Evolutionary conservation across 1,284 basidiomycete species (phyloP).

Genomic region (Microbotryum scabiosae): DNA sequence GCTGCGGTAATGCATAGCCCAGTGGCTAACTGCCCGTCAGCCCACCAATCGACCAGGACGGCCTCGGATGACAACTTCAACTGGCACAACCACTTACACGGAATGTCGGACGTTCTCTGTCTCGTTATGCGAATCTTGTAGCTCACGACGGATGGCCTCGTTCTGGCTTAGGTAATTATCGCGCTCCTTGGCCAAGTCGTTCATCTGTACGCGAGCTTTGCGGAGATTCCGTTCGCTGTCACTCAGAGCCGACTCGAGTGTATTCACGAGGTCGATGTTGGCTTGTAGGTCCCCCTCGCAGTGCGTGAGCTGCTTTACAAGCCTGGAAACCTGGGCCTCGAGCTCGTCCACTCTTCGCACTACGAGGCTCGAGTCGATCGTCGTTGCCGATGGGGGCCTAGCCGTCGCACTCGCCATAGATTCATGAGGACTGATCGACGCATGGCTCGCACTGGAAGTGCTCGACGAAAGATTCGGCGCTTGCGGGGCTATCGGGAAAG

Average conservation of each 20-base stretch:
- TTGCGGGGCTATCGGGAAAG: slow-evolving; percentile 52
- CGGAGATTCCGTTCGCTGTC: slow-evolving; percentile 85
- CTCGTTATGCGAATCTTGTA: slow-evolving; percentile 65
- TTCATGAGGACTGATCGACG: slow-evolving; percentile 2
- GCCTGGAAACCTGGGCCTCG: slow-evolving; percentile 59
- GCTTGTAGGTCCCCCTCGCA: slow-evolving; percentile 83
- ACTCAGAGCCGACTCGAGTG: slow-evolving; percentile 69
- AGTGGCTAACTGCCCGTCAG: too few species aligned
- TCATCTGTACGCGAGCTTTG: slow-evolving; percentile 80
- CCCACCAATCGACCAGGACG: not conserved
- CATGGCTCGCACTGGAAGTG: slow-evolving; percentile 16
- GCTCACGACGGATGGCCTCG: slow-evolving; percentile 50
- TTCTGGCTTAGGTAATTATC: slow-evolving; percentile 60
- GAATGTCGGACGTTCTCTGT: slow-evolving; percentile 65
- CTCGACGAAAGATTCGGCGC: slow-evolving; percentile 32
- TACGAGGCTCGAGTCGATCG: slow-evolving; percentile 51
- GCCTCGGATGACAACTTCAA: not conserved
- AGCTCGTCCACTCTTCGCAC: slow-evolving; percentile 61
- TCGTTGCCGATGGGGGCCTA: slow-evolving; percentile 4
- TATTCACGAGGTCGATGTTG: slow-evolving; percentile 79
- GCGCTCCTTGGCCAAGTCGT: slow-evolving; percentile 71
- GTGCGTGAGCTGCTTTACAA: slow-evolving; percentile 82
- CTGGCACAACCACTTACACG: slow-evolving; percentile 39
- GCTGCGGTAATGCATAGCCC: not conserved
- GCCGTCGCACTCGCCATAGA: slow-evolving; percentile 5